A percentile compares a stretch with the other conserved stretches of the same genome.
phyloP scores from a whole-genome alignment of 2,329 filamentous ascomycete species.

The Ophiocordyceps robertsii region DNA sequence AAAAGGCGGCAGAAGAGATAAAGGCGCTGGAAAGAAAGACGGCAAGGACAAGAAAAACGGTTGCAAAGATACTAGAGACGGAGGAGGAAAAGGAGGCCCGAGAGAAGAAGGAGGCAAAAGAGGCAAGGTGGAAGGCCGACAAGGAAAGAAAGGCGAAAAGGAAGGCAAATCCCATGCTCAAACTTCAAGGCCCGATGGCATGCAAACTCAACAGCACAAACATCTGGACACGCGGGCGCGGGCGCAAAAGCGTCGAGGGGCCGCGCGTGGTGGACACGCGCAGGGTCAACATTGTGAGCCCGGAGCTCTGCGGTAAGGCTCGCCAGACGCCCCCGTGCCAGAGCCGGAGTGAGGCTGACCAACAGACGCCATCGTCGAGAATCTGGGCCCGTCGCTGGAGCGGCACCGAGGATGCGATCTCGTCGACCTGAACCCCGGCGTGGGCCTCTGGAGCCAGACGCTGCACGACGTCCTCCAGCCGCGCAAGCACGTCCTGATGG shows the following conservation, averaged over 20 bases:
- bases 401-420: slow-evolving; percentile 69
- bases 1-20: no score
- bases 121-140: no score
- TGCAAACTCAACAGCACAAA: slow-evolving; percentile 10
- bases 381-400: slow-evolving; percentile 54
- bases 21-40: no score
- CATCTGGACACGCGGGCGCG: no score
- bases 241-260: no score
- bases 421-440: slow-evolving; percentile 74
- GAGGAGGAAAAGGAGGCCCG: no score
- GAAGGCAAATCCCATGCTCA: no score
- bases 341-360: not conserved
- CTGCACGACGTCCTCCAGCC: slow-evolving; percentile 65
- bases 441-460: slow-evolving; percentile 64
- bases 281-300: slow-evolving; percentile 39
- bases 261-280: slow-evolving; percentile 12
- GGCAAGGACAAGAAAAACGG: no score
- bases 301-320: slow-evolving; percentile 33
- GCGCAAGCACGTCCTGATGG: slow-evolving; percentile 71
- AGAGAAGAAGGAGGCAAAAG: no score
- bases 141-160: no score
- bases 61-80: no score
- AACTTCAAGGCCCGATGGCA: slow-evolving; percentile 2
- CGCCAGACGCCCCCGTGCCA: not conserved
- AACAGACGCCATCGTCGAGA: slow-evolving; percentile 54